Percentiles rank a stretch among this genome's conserved stretches.
phyloP scores from a whole-genome alignment of 257 asterid genomes.

The Sherardia arvensis region DNA sequence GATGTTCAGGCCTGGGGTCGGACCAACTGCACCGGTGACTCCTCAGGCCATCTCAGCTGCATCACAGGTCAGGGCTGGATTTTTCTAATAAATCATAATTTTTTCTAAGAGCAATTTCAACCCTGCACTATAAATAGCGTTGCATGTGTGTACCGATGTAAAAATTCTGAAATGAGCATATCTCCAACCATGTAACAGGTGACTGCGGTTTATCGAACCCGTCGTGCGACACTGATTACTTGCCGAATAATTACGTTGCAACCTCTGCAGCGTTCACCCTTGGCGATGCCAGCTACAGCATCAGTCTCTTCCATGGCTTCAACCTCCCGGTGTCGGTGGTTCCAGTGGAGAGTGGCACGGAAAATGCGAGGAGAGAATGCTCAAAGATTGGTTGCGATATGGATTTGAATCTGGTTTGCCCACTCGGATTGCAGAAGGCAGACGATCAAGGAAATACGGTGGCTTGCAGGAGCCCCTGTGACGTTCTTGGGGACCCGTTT shows the following conservation, averaged over 20 bases:
- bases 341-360: conserved; percentile 54
- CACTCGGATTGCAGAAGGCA: conserved; percentile 52
- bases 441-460: conserved; percentile 36
- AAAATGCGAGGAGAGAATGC: conserved; percentile 20
- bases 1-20: conserved; percentile 72
- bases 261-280: conserved; percentile 82
- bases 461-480: no score
- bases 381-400: conserved; percentile 53
- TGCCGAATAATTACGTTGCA: conserved; percentile 49
- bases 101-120: no score
- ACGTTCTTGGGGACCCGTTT: no score
- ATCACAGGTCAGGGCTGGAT: conserved; percentile 51
- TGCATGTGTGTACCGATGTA: no score
- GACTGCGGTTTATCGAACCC: background rate
- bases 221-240: conserved; percentile 6
- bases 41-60: conserved; percentile 57
- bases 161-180: conserved; percentile 42
- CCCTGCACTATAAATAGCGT: no score
- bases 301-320: conserved; percentile 81
- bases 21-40: conserved; percentile 53
- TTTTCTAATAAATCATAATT: no score
- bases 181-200: no score
- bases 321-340: conserved; percentile 79
- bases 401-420: conserved; percentile 65
- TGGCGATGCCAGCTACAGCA: conserved; percentile 41